These are phyloP conservation scores for Achlya hypogyna DNA, from an alignment of 352 stramenopile species.

Conservation along the genomic window DNA sequence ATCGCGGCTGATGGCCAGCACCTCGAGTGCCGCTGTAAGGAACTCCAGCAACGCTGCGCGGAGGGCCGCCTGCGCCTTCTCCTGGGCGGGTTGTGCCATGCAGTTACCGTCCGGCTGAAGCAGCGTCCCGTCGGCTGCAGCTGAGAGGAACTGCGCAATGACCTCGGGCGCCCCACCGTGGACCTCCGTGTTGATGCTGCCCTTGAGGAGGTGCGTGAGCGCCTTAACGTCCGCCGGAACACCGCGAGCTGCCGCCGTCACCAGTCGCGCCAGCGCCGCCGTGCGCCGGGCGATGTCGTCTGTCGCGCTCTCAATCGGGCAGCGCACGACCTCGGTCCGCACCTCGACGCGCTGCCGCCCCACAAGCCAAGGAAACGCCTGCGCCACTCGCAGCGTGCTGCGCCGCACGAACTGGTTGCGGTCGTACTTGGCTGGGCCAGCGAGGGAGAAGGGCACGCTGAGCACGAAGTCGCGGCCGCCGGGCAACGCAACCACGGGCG, in stretches of 20 bases:
- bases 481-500: neutral
- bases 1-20: conserved; percentile 53
- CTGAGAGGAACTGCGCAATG: conserved; percentile 51
- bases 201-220: conserved; percentile 67
- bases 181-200: conserved; percentile 70
- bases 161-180: conserved; percentile 67
- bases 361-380: conserved; percentile 40
- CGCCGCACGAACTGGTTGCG: conserved; percentile 74
- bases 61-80: conserved; percentile 35
- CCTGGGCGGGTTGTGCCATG: conserved; percentile 30
- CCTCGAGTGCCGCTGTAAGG: conserved; percentile 37
- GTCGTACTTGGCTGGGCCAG: conserved; percentile 34
- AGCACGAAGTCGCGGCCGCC: conserved; percentile 17
- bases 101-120: conserved; percentile 27
- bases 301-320: conserved; percentile 66
- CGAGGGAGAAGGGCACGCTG: conserved; percentile 42
- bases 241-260: conserved; percentile 37
- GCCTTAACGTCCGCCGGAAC: conserved; percentile 52
- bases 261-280: conserved; percentile 37
- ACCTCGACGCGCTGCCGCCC: conserved; percentile 35
- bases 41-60: conserved; percentile 52
- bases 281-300: conserved; percentile 69
- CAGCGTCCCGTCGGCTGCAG: conserved; percentile 6
- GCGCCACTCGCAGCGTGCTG: conserved; percentile 33
- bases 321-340: conserved; percentile 37